A percentile compares a stretch with the other conserved stretches of the same genome.
phyloP scores from a whole-genome alignment of 352 stramenopile species.

The Phytopythium aichiense region DNA sequence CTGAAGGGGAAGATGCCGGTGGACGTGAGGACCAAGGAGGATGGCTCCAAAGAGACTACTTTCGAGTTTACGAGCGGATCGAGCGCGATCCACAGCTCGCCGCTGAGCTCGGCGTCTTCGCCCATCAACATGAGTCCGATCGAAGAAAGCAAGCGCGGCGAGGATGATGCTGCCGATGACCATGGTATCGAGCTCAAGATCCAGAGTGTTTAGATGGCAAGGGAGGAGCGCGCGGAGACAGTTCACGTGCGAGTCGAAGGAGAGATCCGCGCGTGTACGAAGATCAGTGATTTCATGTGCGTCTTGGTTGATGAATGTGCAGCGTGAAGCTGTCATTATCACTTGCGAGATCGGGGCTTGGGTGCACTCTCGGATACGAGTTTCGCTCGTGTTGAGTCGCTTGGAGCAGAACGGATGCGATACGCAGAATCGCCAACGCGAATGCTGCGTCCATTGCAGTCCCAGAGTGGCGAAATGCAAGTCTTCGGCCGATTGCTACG shows the following conservation, averaged over 20 bases:
- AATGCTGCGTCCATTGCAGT: constrained; percentile 50
- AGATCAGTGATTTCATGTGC: neutral
- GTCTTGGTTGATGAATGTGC: constrained; percentile 1
- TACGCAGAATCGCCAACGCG: constrained; percentile 9
- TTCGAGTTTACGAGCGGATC: constrained; percentile 72
- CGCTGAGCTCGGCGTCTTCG: constrained; percentile 20
- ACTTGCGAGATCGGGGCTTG: neutral
- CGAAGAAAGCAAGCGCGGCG: constrained; percentile 20
- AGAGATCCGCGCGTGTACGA: neutral
- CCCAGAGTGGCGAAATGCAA: constrained; percentile 29
- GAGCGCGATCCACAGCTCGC: constrained; percentile 45
- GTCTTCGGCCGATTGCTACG: constrained; percentile 3
- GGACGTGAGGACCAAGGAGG: constrained; percentile 43
- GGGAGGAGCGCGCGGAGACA: too few relatives aligned
- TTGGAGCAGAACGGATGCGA: neutral
- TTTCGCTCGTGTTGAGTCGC: neutral
- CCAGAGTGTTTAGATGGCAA: constrained; percentile 23
- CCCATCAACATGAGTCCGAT: constrained; percentile 7
- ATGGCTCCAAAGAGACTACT: constrained; percentile 63
- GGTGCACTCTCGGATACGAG: neutral
- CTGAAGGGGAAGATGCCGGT: constrained; percentile 72
- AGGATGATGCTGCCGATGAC: constrained; percentile 19
- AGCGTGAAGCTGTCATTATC: neutral
- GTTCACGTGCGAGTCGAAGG: neutral
- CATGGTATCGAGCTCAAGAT: constrained; percentile 30